A percentile compares a stretch with the other conserved stretches of the same genome.
Conservation (phyloP, 75 land plant species). For the Picea glauca region DNA sequence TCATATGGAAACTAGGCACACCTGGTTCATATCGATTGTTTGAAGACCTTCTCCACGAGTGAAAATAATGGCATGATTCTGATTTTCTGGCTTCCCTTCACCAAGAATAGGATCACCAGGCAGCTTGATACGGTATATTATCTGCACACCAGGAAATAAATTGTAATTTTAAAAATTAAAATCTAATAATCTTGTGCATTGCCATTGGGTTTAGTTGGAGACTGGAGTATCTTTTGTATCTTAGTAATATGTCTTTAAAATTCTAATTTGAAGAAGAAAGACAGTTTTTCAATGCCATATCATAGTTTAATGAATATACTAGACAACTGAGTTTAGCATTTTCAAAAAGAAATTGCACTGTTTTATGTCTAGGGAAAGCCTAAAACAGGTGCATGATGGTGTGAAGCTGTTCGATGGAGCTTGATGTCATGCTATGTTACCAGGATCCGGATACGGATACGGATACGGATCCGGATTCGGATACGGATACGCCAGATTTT, state of each 20-base stretch:
- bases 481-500: no score
- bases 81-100: constrained; percentile 98
- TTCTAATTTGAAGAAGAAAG: neutral
- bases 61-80: constrained; percentile 95
- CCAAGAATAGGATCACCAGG: constrained; percentile 83
- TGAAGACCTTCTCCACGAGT: constrained; percentile 96
- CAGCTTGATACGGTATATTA: constrained; percentile 92
- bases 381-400: no score
- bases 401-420: no score
- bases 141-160: constrained; percentile 28
- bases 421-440: no score
- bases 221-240: neutral
- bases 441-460: no score
- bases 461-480: no score
- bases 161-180: neutral
- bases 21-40: constrained; percentile 99
- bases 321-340: neutral
- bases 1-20: neutral
- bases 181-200: neutral
- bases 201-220: neutral
- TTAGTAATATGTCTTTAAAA: neutral
- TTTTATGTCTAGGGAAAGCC: no score
- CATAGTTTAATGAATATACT: neutral
- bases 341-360: no score
- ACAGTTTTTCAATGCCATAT: neutral